A percentile compares a stretch with the other conserved stretches of the same genome.
These are phyloP conservation scores for Botrytis fragariae DNA, from an alignment of 2,329 filamentous ascomycete species.

Conservation along the genomic window DNA sequence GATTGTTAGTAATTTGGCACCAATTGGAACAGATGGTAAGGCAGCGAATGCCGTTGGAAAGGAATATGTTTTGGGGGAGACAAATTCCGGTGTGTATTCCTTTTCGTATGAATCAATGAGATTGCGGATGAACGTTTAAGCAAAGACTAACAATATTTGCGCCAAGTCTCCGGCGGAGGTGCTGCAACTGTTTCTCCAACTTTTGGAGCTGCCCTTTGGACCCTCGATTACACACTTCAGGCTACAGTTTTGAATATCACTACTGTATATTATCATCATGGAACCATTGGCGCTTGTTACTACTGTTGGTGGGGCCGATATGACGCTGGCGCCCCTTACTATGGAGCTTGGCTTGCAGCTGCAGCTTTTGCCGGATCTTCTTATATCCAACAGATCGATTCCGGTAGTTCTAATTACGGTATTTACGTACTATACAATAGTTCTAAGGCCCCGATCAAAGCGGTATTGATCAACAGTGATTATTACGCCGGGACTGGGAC, in stretches of 20 bases:
- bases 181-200: conserved; percentile 31
- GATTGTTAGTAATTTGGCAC: conserved; percentile 30
- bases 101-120: neutral
- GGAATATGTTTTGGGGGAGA: conserved; percentile 36
- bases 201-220: conserved; percentile 36
- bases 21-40: conserved; percentile 29
- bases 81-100: conserved; percentile 41
- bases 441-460: conserved; percentile 22
- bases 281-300: conserved; percentile 37
- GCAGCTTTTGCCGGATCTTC: conserved; percentile 31
- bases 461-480: conserved; percentile 34
- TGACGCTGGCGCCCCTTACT: conserved; percentile 34
- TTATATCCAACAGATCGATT: conserved; percentile 31
- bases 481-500: conserved; percentile 30
- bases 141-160: neutral
- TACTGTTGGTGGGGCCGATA: conserved; percentile 37
- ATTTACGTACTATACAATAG: conserved; percentile 32
- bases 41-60: conserved; percentile 29
- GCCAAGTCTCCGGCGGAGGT: conserved; percentile 32
- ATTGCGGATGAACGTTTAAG: neutral
- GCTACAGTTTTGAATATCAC: conserved; percentile 29
- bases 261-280: conserved; percentile 35
- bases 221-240: conserved; percentile 33
- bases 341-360: conserved; percentile 34
- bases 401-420: conserved; percentile 27